phyloP scores from a whole-genome alignment of 2,329 filamentous ascomycete species.

The Tothia fuscella region DNA sequence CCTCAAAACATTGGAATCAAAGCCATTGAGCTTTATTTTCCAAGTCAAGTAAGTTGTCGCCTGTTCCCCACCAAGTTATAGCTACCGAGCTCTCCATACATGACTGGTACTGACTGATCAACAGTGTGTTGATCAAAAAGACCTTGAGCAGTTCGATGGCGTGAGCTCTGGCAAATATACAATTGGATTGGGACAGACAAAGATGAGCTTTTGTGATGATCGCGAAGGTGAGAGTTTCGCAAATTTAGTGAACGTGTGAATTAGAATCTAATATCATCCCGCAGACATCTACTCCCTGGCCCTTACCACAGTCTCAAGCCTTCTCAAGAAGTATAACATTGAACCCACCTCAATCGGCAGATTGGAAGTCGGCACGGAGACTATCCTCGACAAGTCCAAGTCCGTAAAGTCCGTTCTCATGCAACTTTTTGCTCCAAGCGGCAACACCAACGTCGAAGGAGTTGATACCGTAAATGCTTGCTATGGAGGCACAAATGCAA shows the following conservation, averaged over 20 bases:
- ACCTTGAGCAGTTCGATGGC: slow-evolving; percentile 44
- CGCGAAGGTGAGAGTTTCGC: slow-evolving; percentile 36
- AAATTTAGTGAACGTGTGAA: background rate
- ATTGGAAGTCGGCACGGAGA: slow-evolving; percentile 43
- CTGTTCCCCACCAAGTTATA: slow-evolving; percentile 2
- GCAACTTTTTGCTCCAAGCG: slow-evolving; percentile 39
- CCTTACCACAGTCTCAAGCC: slow-evolving; percentile 39
- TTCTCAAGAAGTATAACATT: slow-evolving; percentile 41
- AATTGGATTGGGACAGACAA: slow-evolving; percentile 42
- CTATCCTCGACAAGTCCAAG: slow-evolving; percentile 43
- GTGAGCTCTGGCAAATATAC: slow-evolving; percentile 41
- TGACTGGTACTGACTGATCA: slow-evolving; percentile 6
- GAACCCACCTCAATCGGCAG: slow-evolving; percentile 39
- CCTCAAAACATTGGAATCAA: slow-evolving; percentile 42
- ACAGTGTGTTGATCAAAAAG: slow-evolving; percentile 41
- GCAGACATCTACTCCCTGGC: slow-evolving; percentile 42
- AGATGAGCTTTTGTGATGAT: slow-evolving; percentile 45
- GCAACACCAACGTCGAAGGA: slow-evolving; percentile 42
- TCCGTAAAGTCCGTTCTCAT: slow-evolving; percentile 43
- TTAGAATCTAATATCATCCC: background rate
- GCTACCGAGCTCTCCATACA: slow-evolving; percentile 5
- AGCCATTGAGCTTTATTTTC: slow-evolving; percentile 43
- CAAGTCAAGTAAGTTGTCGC: slow-evolving; percentile 34
- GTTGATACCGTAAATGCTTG: slow-evolving; percentile 43
- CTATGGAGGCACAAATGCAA: slow-evolving; percentile 42